Conservation (phyloP, 305 asterid species). For the Fraxinus albicans region DNA sequence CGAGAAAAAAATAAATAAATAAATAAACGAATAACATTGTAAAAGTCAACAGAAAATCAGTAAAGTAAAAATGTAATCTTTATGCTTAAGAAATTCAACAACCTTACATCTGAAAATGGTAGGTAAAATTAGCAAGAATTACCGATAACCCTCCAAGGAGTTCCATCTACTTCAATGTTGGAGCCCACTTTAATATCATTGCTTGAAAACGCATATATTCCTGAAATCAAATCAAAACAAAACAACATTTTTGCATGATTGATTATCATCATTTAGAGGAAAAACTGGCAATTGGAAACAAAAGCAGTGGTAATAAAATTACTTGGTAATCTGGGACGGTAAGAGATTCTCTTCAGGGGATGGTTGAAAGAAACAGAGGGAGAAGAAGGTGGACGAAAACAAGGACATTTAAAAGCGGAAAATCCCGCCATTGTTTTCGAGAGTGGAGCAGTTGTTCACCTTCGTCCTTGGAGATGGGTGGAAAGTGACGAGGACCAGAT, state of each 20-base stretch:
- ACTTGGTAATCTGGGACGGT: constrained; percentile 55
- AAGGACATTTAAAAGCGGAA: constrained; percentile 42
- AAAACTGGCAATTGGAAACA: background rate
- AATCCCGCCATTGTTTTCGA: constrained; percentile 57
- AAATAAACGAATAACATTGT: background rate
- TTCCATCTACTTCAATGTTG: constrained; percentile 89
- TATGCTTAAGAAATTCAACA: background rate
- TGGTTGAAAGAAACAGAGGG: constrained; percentile 17
- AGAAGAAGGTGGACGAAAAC: constrained; percentile 42
- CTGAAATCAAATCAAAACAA: constrained; percentile 30
- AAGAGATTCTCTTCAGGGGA: constrained; percentile 31
- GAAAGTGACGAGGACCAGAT: background rate
- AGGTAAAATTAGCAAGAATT: constrained; percentile 20
- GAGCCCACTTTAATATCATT: constrained; percentile 90
- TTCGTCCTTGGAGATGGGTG: background rate
- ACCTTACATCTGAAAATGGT: background rate
- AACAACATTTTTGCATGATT: background rate
- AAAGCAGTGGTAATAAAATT: constrained; percentile 4
- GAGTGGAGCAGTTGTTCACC: background rate
- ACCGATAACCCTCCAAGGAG: constrained; percentile 93
- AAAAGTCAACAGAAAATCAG: background rate
- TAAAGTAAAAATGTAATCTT: background rate
- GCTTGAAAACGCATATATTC: constrained; percentile 70
- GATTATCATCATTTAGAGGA: background rate
- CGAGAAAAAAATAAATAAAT: too few relatives aligned